Conservation (phyloP, 768 basidiomycete genomes). For the Kwoniella bestiolae region DNA sequence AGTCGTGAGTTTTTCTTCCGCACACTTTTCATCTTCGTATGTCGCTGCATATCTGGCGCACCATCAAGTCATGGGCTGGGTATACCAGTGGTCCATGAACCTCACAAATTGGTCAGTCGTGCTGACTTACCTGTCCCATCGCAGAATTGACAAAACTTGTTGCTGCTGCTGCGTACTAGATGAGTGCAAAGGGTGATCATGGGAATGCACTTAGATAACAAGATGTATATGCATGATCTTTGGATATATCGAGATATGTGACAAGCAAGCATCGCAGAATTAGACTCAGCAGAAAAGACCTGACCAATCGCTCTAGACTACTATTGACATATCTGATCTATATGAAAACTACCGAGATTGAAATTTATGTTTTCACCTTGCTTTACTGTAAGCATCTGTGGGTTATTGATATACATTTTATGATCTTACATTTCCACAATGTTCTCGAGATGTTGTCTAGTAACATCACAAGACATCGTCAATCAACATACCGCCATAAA, state of each 20-base stretch:
- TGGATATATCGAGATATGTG: neutral
- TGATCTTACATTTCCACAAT: neutral
- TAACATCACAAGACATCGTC: neutral
- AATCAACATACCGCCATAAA: neutral
- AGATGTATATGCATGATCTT: constrained; percentile 11
- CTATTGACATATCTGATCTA: too few species aligned
- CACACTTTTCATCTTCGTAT: neutral
- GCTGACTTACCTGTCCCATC: neutral
- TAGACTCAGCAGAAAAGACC: too few species aligned
- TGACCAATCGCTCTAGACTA: too few species aligned
- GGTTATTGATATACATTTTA: too few species aligned
- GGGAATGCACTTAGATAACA: neutral
- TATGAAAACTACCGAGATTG: too few species aligned
- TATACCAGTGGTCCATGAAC: too few species aligned
- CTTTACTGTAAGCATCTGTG: too few species aligned
- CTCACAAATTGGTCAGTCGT: neutral
- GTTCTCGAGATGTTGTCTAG: neutral
- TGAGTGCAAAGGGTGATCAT: constrained; percentile 1
- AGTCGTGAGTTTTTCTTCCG: constrained; percentile 47
- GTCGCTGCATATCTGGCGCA: too few species aligned
- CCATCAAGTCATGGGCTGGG: too few species aligned
- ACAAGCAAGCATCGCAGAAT: neutral
- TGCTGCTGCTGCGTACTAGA: constrained; percentile 52
- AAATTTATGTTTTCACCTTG: constrained; percentile 1
- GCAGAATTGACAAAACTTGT: constrained; percentile 57